Percentiles rank a stretch among this genome's conserved stretches.
Conservation (phyloP, 1,284 basidiomycete genomes). For the Cutaneotrichosporon cyanovorans region DNA sequence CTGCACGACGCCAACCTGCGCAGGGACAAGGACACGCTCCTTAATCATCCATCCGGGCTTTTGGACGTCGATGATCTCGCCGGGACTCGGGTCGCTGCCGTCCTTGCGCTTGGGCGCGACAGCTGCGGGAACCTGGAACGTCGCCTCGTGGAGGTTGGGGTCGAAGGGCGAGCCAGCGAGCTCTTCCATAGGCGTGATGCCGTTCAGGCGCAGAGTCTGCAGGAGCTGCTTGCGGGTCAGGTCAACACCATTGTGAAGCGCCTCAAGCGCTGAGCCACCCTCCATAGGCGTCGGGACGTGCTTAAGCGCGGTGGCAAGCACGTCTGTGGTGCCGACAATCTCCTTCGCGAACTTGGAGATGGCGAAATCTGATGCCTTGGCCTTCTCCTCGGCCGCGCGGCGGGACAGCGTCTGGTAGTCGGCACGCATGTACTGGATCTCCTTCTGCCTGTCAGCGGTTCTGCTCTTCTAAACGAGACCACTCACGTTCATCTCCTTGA, state of each 20-base stretch:
- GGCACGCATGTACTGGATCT: constrained; percentile 79
- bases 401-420: constrained; percentile 93
- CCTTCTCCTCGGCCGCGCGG: constrained; percentile 80
- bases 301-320: constrained; percentile 74
- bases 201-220: constrained; percentile 83
- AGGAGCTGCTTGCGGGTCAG: constrained; percentile 85
- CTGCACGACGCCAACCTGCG: constrained; percentile 88
- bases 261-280: constrained; percentile 54
- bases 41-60: constrained; percentile 90
- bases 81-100: constrained; percentile 53
- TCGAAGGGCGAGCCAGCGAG: constrained; percentile 80
- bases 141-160: constrained; percentile 88
- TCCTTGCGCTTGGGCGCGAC: constrained; percentile 59
- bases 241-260: constrained; percentile 77
- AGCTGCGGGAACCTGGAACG: constrained; percentile 75
- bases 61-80: constrained; percentile 83
- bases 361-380: constrained; percentile 85
- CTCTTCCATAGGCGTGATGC: constrained; percentile 70
- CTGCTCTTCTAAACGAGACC: no score
- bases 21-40: constrained; percentile 82
- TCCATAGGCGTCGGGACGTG: constrained; percentile 59
- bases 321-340: constrained; percentile 85
- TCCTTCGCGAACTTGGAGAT: constrained; percentile 84
- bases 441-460: constrained; percentile 51
- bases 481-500: constrained; percentile 15